These are phyloP conservation scores for Gorgonomyces haynaldii DNA, from an alignment of 192 early-diverging fungal genomes.

Conservation along the genomic window DNA sequence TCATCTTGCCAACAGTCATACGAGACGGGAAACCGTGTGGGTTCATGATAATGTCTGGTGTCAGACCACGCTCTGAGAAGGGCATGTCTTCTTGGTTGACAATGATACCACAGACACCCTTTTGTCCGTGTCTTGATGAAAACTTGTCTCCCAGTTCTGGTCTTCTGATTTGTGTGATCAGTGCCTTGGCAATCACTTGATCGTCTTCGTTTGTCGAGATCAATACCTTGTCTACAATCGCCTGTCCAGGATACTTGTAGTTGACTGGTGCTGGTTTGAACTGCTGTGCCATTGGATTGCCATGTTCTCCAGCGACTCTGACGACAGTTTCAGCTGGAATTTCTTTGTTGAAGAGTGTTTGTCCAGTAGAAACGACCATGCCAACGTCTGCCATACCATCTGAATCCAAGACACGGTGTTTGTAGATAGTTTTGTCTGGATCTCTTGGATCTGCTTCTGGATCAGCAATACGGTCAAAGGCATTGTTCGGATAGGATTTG, in stretches of 20 bases:
- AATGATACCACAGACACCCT: slow-evolving; percentile 94
- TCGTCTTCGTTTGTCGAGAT: slow-evolving; percentile 90
- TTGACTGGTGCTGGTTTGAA: slow-evolving; percentile 64
- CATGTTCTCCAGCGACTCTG: slow-evolving; percentile 30
- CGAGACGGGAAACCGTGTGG: slow-evolving; percentile 97
- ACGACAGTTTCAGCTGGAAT: slow-evolving; percentile 62
- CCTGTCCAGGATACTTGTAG: slow-evolving; percentile 84
- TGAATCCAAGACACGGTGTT: slow-evolving; percentile 53
- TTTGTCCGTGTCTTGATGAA: slow-evolving; percentile 94
- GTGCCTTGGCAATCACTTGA: slow-evolving; percentile 80
- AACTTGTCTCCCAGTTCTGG: slow-evolving; percentile 98
- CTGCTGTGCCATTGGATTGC: slow-evolving; percentile 35
- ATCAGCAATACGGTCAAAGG: slow-evolving; percentile 66
- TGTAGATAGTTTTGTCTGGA: slow-evolving; percentile 18
- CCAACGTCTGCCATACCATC: slow-evolving; percentile 89
- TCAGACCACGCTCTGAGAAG: slow-evolving; percentile 79
- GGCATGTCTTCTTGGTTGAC: slow-evolving; percentile 97
- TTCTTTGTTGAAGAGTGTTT: slow-evolving; percentile 81
- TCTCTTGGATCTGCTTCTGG: slow-evolving; percentile 17
- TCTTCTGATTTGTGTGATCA: slow-evolving; percentile 82
- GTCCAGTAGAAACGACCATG: slow-evolving; percentile 58
- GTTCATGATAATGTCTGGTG: slow-evolving; percentile 98
- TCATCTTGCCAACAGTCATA: slow-evolving; percentile 99
- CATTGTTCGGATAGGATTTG: slow-evolving; percentile 81
- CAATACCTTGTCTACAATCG: slow-evolving; percentile 74